A percentile compares a stretch with the other conserved stretches of the same genome.
Conservation (phyloP, 805 yeast species). For the Candida rishiriensis region DNA sequence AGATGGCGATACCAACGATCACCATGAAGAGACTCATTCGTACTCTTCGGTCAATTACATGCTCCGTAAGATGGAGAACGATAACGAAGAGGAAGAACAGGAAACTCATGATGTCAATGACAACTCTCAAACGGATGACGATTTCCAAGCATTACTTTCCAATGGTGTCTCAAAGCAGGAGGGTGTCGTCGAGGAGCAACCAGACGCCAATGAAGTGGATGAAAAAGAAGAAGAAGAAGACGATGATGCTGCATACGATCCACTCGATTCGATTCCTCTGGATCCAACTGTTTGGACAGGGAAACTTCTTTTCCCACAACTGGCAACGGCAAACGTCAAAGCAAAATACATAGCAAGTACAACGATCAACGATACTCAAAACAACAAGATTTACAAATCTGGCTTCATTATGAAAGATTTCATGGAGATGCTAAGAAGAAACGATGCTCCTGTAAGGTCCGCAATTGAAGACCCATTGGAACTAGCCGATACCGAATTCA, state of each 20-base stretch:
- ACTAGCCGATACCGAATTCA: constrained; percentile 9
- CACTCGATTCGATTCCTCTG: constrained; percentile 16
- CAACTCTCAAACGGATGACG: too few species aligned
- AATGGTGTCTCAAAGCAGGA: too few species aligned
- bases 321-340: constrained; percentile 12
- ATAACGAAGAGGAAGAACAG: constrained; percentile 10
- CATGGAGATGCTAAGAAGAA: neutral
- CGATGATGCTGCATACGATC: constrained; percentile 21
- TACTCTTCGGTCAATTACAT: too few species aligned
- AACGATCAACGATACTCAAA: constrained; percentile 4
- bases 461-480: too few species aligned
- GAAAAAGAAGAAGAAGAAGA: constrained; percentile 3
- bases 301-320: constrained; percentile 15
- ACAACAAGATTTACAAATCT: constrained; percentile 9
- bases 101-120: constrained; percentile 9
- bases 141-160: too few species aligned
- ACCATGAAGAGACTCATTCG: neutral
- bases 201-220: constrained; percentile 3
- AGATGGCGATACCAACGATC: neutral
- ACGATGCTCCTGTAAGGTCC: too few species aligned
- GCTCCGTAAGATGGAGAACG: constrained; percentile 6
- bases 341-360: constrained; percentile 15
- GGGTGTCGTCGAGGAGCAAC: constrained; percentile 4
- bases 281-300: constrained; percentile 22
- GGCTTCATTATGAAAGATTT: constrained; percentile 16